Percentiles rank a stretch among this genome's conserved stretches.
Conservation (phyloP, 129 eudicot genomes). For the Scalesia atractyloides region DNA sequence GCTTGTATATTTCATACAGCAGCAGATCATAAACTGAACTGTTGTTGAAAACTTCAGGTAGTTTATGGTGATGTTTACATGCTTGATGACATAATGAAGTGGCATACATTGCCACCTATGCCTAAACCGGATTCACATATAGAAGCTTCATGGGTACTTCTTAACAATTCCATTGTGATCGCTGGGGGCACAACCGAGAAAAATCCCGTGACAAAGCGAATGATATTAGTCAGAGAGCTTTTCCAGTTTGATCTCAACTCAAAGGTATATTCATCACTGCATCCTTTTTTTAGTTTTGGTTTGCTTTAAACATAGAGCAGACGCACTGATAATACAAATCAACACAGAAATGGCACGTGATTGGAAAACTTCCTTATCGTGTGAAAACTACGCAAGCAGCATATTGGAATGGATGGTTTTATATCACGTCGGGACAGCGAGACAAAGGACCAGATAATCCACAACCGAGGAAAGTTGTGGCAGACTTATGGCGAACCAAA, state of each 20-base stretch:
- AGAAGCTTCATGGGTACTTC: slow-evolving; percentile 65
- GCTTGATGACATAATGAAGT: slow-evolving; percentile 64
- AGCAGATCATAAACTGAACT: neutral
- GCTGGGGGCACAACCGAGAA: slow-evolving; percentile 83
- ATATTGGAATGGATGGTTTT: slow-evolving; percentile 77
- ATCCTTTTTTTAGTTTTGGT: neutral
- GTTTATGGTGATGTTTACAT: slow-evolving; percentile 73
- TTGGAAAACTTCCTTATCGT: slow-evolving; percentile 80
- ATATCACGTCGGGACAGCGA: slow-evolving; percentile 92
- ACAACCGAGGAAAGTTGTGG: slow-evolving; percentile 61
- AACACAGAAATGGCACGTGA: slow-evolving; percentile 79
- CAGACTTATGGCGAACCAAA: slow-evolving; percentile 73
- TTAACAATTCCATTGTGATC: slow-evolving; percentile 65
- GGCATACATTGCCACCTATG: slow-evolving; percentile 70
- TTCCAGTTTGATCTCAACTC: slow-evolving; percentile 55
- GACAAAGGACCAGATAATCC: slow-evolving; percentile 86
- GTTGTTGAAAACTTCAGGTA: slow-evolving; percentile 45
- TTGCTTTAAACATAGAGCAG: too few species aligned
- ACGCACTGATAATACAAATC: neutral
- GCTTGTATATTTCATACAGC: neutral
- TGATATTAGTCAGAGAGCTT: slow-evolving; percentile 80
- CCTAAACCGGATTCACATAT: slow-evolving; percentile 84
- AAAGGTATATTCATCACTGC: slow-evolving; percentile 35
- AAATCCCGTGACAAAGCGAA: slow-evolving; percentile 70
- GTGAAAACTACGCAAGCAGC: slow-evolving; percentile 80